phyloP scores from a whole-genome alignment of 2,329 filamentous ascomycete genomes.

The Trichothecium sympodiale region DNA sequence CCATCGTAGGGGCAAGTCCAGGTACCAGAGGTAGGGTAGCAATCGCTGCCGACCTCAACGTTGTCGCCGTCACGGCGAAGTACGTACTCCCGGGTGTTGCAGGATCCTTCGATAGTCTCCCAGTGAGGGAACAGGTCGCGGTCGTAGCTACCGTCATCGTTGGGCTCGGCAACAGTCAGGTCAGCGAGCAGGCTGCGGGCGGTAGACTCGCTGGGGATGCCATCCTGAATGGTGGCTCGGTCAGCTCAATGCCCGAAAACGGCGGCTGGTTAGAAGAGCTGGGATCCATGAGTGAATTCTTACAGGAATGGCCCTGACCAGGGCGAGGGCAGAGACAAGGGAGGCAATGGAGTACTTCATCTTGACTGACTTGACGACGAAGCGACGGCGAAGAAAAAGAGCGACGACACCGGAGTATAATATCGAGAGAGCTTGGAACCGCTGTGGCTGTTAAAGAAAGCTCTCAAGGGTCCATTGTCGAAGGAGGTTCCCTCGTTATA shows the following conservation, averaged over 20 bases:
- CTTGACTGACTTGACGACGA: constrained; percentile 1
- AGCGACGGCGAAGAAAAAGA: too few relatives aligned
- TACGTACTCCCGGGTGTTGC: constrained; percentile 64
- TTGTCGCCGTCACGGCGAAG: constrained; percentile 61
- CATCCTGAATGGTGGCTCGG: constrained; percentile 31
- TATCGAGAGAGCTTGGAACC: too few relatives aligned
- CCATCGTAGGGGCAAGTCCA: constrained; percentile 71
- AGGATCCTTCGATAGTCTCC: constrained; percentile 52
- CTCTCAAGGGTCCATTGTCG: too few relatives aligned
- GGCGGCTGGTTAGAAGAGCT: background rate
- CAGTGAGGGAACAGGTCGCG: constrained; percentile 63
- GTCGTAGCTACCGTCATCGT: constrained; percentile 45
- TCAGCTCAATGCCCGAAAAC: background rate
- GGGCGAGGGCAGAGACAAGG: constrained; percentile 12
- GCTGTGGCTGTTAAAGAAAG: too few relatives aligned
- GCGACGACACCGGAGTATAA: too few relatives aligned
- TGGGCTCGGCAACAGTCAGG: constrained; percentile 45
- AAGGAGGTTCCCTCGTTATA: too few relatives aligned
- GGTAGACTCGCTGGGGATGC: constrained; percentile 47
- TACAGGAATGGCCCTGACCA: constrained; percentile 13
- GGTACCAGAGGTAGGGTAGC: constrained; percentile 50
- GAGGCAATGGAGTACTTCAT: constrained; percentile 20
- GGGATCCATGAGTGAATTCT: background rate
- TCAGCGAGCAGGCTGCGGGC: constrained; percentile 47
- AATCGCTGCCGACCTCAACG: constrained; percentile 48